Conservation (phyloP, 257 asterid species). For the Cruciata laevipes region DNA sequence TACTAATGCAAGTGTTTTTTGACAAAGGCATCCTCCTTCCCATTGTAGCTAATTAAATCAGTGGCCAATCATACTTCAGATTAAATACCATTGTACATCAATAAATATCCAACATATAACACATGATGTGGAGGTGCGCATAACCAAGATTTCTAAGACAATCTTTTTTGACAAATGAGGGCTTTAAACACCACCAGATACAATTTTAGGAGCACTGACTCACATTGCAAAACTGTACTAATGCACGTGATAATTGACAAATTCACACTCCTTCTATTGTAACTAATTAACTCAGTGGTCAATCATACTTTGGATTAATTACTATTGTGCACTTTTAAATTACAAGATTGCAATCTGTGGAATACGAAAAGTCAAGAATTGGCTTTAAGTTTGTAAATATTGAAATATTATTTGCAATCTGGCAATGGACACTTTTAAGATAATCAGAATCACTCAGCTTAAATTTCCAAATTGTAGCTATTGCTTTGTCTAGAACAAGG, state of each 20-base stretch:
- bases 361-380: not conserved
- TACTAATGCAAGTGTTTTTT: too few species aligned
- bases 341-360: not conserved
- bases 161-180: slow-evolving; percentile 14
- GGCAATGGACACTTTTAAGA: not conserved
- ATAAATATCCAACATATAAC: not conserved
- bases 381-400: not conserved
- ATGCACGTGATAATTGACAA: slow-evolving; percentile 11
- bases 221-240: slow-evolving; percentile 10
- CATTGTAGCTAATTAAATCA: not conserved
- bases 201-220: slow-evolving; percentile 21
- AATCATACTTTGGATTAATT: not conserved
- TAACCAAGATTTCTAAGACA: slow-evolving; percentile 20
- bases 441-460: too few species aligned
- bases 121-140: slow-evolving; percentile 25
- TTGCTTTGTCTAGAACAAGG: not conserved
- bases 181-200: slow-evolving; percentile 28
- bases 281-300: not conserved
- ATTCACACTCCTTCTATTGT: slow-evolving; percentile 11
- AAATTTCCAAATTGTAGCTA: not conserved
- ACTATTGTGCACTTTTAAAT: not conserved
- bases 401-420: too few species aligned
- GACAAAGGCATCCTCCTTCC: too few species aligned
- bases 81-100: not conserved
- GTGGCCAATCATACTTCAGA: too few species aligned